Evolutionary conservation across 805 yeast genomes (phyloP).

Genomic region (Kuraishia molischiana): DNA sequence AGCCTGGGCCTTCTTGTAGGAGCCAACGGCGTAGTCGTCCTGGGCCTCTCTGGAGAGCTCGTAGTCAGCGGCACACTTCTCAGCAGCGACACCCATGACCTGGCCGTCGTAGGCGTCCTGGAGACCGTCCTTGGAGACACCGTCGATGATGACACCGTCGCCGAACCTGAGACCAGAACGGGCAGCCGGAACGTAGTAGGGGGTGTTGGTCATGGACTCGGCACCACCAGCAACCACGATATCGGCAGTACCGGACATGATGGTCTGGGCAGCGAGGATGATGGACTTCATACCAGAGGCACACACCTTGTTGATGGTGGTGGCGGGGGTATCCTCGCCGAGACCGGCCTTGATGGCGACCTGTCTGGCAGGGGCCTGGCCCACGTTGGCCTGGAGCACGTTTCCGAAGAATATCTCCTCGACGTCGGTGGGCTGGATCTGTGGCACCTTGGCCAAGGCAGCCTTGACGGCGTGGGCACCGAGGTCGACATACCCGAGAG

Average conservation of each 20-base stretch:
- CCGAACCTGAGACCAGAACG: constrained; percentile 91
- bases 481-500: constrained; percentile 72
- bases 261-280: constrained; percentile 84
- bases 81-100: constrained; percentile 97
- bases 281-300: constrained; percentile 93
- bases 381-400: constrained; percentile 86
- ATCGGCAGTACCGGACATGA: constrained; percentile 81
- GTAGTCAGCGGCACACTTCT: constrained; percentile 87
- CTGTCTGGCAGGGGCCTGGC: constrained; percentile 98
- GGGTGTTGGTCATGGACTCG: constrained; percentile 94
- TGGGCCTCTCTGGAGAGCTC: constrained; percentile 72
- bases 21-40: constrained; percentile 77
- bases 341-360: constrained; percentile 90
- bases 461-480: constrained; percentile 91
- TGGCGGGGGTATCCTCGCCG: constrained; percentile 68
- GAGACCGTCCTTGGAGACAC: constrained; percentile 87
- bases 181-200: constrained; percentile 81
- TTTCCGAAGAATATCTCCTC: constrained; percentile 92
- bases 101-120: constrained; percentile 80
- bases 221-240: constrained; percentile 96
- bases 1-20: constrained; percentile 77
- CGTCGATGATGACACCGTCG: constrained; percentile 70
- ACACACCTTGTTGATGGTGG: constrained; percentile 94
- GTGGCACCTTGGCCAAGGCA: constrained; percentile 76
- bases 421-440: constrained; percentile 64